These are phyloP conservation scores for Trametes sp. DNA, from an alignment of 1,284 basidiomycete species.

Conservation along the genomic window DNA sequence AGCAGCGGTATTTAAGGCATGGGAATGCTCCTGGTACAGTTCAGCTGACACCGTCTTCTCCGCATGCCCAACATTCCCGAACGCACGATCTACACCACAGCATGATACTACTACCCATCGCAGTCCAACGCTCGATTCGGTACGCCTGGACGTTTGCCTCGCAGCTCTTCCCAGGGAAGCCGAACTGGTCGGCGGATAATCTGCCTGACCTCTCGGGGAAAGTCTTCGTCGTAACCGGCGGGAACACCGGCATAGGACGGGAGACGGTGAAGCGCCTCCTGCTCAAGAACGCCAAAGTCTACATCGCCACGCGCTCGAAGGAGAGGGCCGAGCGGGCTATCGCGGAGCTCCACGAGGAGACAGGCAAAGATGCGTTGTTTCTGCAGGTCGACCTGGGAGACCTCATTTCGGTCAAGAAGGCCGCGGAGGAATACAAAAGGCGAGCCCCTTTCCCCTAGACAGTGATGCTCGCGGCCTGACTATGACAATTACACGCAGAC, in stretches of 20 bases:
- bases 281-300: slow-evolving; percentile 56
- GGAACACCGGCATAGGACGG: slow-evolving; percentile 32
- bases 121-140: background rate
- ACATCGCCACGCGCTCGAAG: slow-evolving; percentile 55
- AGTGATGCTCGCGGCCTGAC: background rate
- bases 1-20: too few relatives aligned
- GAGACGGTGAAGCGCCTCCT: slow-evolving; percentile 31
- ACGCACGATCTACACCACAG: background rate
- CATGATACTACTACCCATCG: background rate
- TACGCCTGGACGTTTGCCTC: background rate
- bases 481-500: slow-evolving; percentile 29
- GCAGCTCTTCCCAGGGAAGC: slow-evolving; percentile 11
- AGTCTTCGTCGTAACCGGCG: slow-evolving; percentile 29
- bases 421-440: slow-evolving; percentile 49
- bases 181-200: slow-evolving; percentile 28
- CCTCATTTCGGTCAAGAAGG: slow-evolving; percentile 49
- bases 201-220: slow-evolving; percentile 31
- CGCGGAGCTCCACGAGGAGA: slow-evolving; percentile 45
- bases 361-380: slow-evolving; percentile 49
- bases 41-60: too few relatives aligned
- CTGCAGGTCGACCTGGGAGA: slow-evolving; percentile 59
- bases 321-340: slow-evolving; percentile 54
- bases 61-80: background rate
- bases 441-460: background rate
- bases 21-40: too few relatives aligned